Evolutionary conservation across 495 filamentous ascomycete genomes (phyloP).

Genomic region (Annulohypoxylon nitens): DNA sequence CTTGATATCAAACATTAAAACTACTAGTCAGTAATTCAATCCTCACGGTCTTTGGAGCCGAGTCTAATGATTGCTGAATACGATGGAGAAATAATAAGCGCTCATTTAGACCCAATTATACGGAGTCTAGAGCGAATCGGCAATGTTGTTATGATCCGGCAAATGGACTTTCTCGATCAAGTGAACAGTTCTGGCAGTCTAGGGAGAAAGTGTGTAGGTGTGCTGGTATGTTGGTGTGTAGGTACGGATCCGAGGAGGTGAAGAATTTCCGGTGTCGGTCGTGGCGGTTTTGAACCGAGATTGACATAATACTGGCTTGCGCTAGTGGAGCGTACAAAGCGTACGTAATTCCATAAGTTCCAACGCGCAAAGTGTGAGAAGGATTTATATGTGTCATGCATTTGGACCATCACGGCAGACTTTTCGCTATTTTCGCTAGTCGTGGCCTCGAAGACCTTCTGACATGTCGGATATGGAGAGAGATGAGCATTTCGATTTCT

Average conservation of each 20-base stretch:
- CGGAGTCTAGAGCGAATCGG: background rate
- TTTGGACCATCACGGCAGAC: constrained; percentile 27
- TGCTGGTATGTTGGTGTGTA: constrained; percentile 2
- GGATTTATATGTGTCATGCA: constrained; percentile 49
- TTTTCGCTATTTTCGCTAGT: constrained; percentile 9
- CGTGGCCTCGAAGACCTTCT: constrained; percentile 9
- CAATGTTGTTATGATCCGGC: constrained; percentile 4
- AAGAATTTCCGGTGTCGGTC: constrained; percentile 49
- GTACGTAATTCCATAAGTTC: constrained; percentile 29
- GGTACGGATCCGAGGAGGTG: constrained; percentile 1
- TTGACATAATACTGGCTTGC: constrained; percentile 32
- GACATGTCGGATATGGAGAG: constrained; percentile 22
- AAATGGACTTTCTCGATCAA: background rate
- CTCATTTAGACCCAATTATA: background rate
- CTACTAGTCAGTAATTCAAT: background rate
- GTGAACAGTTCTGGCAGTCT: background rate
- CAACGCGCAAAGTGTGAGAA: constrained; percentile 24
- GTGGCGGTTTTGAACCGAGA: constrained; percentile 39
- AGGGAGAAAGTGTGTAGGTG: background rate
- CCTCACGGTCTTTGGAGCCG: background rate
- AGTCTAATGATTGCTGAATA: background rate
- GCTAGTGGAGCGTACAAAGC: constrained; percentile 26
- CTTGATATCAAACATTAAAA: background rate
- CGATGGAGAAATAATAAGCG: background rate
- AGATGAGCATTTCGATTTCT: constrained; percentile 37